Evolutionary conservation across 305 asterid genomes (phyloP).

Genomic region (Rubia peregrina): DNA sequence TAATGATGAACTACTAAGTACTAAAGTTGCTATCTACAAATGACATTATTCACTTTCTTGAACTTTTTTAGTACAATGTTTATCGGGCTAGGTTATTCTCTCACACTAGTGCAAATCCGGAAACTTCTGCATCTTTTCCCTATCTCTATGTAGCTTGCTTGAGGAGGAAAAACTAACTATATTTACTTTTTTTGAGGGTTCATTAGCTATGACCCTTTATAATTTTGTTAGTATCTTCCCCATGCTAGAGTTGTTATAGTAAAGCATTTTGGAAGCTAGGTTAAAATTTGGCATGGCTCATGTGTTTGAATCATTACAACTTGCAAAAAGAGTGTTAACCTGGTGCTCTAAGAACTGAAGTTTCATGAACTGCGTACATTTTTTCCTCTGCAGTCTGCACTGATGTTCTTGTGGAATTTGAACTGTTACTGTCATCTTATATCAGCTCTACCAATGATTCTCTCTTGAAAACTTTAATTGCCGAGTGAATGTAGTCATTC

Average conservation of each 20-base stretch:
- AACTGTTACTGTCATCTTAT: neutral
- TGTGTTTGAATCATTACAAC: conserved; percentile 2
- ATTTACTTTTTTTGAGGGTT: neutral
- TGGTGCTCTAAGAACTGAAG: neutral
- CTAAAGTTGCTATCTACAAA: neutral
- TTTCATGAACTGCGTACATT: neutral
- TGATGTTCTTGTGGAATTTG: neutral
- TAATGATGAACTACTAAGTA: neutral
- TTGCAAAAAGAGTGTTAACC: neutral
- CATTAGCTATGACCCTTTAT: neutral
- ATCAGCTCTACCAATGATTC: neutral
- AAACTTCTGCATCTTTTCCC: neutral
- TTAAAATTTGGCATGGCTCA: neutral
- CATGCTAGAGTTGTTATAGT: neutral
- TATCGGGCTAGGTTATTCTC: neutral
- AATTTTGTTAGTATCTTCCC: neutral
- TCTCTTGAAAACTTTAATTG: neutral
- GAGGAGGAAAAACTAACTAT: neutral
- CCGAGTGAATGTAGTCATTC: neutral
- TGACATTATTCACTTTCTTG: neutral
- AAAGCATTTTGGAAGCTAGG: neutral
- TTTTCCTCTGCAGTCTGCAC: neutral
- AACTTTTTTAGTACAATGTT: neutral
- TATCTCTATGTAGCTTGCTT: neutral
- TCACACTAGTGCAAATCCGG: neutral